Percentiles rank a stretch among this genome's conserved stretches.
Evolutionary conservation across 345 rosid genomes (phyloP).

Genomic region (Raphanus sativus): DNA sequence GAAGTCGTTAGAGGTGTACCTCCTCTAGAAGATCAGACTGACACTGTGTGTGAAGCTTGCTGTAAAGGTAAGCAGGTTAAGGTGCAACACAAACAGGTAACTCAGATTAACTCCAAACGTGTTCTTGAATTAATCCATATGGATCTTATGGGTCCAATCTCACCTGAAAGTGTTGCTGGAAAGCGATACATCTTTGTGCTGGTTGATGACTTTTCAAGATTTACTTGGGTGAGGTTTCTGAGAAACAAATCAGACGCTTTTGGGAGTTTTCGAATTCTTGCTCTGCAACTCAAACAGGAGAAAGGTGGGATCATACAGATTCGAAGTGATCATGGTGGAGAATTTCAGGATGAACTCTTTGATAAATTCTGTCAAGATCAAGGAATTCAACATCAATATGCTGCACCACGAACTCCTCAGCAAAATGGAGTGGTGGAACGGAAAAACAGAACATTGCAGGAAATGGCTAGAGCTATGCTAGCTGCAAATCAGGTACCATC

Average conservation of each 20-base stretch:
- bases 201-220: not conserved
- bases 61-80: not conserved
- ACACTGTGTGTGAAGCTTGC: not conserved
- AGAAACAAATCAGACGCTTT: not conserved
- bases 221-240: not conserved
- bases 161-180: not conserved
- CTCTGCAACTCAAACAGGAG: no score
- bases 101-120: not conserved
- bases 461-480: no score
- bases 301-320: no score
- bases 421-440: no score
- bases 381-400: no score
- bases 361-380: no score
- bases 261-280: not conserved
- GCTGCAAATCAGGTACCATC: no score
- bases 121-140: not conserved
- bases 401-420: no score
- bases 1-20: not conserved
- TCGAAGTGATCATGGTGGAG: no score
- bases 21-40: no score
- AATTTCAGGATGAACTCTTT: no score
- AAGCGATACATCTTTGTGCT: not conserved
- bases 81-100: not conserved
- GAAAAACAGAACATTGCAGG: no score
- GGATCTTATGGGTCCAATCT: not conserved